phyloP scores from a whole-genome alignment of 202 grass and related monocot genomes.

The Musa balbisiana region DNA sequence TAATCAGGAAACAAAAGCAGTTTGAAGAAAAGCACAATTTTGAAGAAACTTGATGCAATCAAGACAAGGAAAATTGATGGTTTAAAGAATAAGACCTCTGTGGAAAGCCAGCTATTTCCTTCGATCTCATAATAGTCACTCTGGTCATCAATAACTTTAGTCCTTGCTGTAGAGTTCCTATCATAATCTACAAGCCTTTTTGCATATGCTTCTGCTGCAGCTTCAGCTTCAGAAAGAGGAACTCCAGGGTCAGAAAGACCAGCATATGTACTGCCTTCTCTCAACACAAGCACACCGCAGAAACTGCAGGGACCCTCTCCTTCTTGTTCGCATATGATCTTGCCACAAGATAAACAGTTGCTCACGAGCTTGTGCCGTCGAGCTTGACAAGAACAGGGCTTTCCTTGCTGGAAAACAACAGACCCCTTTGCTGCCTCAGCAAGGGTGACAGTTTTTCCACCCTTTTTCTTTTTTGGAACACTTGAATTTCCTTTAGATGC shows the following conservation, averaged over 20 bases:
- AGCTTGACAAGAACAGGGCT: slow-evolving; percentile 91
- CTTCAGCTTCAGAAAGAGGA: slow-evolving; percentile 74
- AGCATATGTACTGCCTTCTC: slow-evolving; percentile 94
- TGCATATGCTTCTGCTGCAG: slow-evolving; percentile 72
- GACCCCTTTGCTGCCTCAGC: slow-evolving; percentile 82
- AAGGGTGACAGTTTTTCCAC: slow-evolving; percentile 61
- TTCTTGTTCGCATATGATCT: slow-evolving; percentile 98
- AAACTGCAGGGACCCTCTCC: slow-evolving; percentile 92
- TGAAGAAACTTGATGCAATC: slow-evolving; percentile 1
- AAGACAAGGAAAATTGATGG: slow-evolving; percentile 8
- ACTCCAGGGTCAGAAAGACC: slow-evolving; percentile 71
- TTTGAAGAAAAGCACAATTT: background rate
- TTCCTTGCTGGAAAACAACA: slow-evolving; percentile 91
- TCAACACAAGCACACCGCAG: slow-evolving; percentile 82
- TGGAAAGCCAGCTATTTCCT: slow-evolving; percentile 95
- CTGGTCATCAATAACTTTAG: slow-evolving; percentile 98
- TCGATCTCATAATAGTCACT: slow-evolving; percentile 99
- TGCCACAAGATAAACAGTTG: slow-evolving; percentile 97
- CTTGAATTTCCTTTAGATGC: slow-evolving; percentile 29
- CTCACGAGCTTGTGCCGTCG: slow-evolving; percentile 81
- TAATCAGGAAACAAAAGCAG: background rate
- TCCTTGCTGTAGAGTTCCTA: slow-evolving; percentile 77
- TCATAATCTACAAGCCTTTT: slow-evolving; percentile 98
- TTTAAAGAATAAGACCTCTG: slow-evolving; percentile 36
- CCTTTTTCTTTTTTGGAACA: slow-evolving; percentile 72